phyloP scores from a whole-genome alignment of 495 filamentous ascomycete species.

The Aspergillus conjunctus region DNA sequence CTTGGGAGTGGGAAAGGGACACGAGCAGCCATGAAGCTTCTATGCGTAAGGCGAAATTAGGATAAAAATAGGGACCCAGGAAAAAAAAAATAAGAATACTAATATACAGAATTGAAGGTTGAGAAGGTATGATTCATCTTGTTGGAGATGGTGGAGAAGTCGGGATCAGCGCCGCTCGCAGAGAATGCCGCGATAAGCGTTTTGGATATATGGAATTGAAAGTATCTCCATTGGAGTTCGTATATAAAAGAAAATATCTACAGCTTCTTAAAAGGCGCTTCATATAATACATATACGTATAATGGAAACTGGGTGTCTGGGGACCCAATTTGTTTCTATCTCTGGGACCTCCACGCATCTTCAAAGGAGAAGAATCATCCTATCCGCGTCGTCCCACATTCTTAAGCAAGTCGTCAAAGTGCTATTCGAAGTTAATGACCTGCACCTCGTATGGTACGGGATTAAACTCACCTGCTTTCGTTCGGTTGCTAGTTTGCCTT shows the following conservation, averaged over 20 bases:
- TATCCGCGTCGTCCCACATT: constrained; percentile 40
- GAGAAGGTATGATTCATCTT: neutral
- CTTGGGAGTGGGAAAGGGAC: constrained; percentile 20
- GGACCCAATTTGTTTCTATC: too few relatives aligned
- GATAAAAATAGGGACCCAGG: neutral
- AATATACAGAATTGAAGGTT: too few relatives aligned
- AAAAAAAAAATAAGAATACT: neutral
- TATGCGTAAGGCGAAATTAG: neutral
- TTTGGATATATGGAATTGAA: neutral
- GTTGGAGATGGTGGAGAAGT: constrained; percentile 16
- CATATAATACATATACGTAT: constrained; percentile 1
- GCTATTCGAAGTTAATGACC: constrained; percentile 28
- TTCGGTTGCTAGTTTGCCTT: constrained; percentile 76
- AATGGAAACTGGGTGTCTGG: too few relatives aligned
- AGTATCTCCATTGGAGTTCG: neutral
- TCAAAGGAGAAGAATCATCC: neutral
- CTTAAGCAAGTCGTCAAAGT: constrained; percentile 51
- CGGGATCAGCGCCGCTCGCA: constrained; percentile 1
- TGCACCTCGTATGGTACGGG: neutral
- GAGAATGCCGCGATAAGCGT: neutral
- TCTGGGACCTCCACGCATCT: too few relatives aligned
- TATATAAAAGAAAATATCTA: neutral
- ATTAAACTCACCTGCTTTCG: constrained; percentile 55
- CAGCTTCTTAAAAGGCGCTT: neutral
- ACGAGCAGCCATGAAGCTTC: constrained; percentile 25